A percentile compares a stretch with the other conserved stretches of the same genome.
These are phyloP conservation scores for Bipolaris sorokiniana DNA, from an alignment of 2,329 filamentous ascomycete genomes.

Conservation along the genomic window DNA sequence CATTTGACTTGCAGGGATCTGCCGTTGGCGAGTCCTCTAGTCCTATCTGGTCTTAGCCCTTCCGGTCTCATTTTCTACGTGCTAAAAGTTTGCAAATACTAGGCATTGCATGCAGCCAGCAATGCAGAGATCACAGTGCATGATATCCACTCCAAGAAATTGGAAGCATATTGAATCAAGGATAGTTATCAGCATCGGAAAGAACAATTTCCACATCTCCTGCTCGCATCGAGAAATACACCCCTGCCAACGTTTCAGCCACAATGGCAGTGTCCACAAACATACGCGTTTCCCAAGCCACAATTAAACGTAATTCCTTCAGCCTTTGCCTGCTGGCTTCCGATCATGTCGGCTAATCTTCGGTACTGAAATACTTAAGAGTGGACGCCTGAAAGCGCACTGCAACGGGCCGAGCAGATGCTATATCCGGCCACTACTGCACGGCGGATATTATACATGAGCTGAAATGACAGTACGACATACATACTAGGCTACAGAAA, in stretches of 20 bases:
- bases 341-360: not conserved
- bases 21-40: conserved; percentile 1
- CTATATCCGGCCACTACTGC: not conserved
- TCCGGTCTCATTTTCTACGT: not conserved
- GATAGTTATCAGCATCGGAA: not conserved
- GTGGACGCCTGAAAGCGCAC: not conserved
- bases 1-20: conserved; percentile 12
- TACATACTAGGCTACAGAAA: not conserved
- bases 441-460: not conserved
- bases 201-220: not conserved
- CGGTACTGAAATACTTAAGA: not conserved
- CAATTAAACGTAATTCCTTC: not conserved
- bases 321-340: not conserved
- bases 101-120: not conserved
- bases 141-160: not conserved
- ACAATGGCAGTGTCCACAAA: not conserved
- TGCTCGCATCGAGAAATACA: not conserved
- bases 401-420: not conserved
- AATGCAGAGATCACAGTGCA: not conserved
- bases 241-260: not conserved
- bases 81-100: not conserved
- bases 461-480: not conserved
- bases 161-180: not conserved
- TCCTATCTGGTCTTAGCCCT: not conserved
- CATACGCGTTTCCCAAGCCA: not conserved